Evolutionary conservation across 1,139 yeast genomes (phyloP), one percentile per base, ranked within the genome.

Genomic region (Candida dubliniensis): DNA sequence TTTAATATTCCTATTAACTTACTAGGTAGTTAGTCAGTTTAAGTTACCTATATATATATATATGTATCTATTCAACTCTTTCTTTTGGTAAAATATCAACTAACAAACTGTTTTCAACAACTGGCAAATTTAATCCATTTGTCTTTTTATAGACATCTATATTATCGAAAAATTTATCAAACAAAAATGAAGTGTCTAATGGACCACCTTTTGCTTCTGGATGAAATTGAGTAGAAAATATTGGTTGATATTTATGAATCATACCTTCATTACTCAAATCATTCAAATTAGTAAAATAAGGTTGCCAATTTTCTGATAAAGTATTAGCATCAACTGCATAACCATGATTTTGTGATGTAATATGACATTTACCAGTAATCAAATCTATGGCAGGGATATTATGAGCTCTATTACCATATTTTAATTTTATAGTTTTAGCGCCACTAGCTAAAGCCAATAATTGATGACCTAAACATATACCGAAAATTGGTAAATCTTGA

Each of bases 141-240:
- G 48, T 53, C 8, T 51, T 34, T 64, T 79, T 84, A 74, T 79
- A 88, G 35, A 67, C 69, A 36, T 71, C 75, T 52, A 93, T 84
- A 60, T 86, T 77, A 37, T 74, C 79, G 59, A 93, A 83, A 69
- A 88, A 93, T 68, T 83, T 87, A 74, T 93, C 98, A 58, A 93
- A 93, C 66, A 93, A 75, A 68, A 83, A 88, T 4, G 88, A 78
- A 14, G 97, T 87, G 67, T 93, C 99, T 58, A 86, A 77, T 47
- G 99, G 99, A 56, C 99, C 99, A 56, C 99, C 99, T 74, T 91
- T 93, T 49, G 99, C 99, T 69, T 93, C 99, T 38, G 99, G 99
- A 64, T 93, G 99, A 79, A 93, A 93, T 67, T 93, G 99, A 3
- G 96, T 89, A 27, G 97, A 89, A 71, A 91, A 93, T 46, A 91